phyloP scores from a whole-genome alignment of 306 rosid genomes.

The Oxytropis ochrocephala region DNA sequence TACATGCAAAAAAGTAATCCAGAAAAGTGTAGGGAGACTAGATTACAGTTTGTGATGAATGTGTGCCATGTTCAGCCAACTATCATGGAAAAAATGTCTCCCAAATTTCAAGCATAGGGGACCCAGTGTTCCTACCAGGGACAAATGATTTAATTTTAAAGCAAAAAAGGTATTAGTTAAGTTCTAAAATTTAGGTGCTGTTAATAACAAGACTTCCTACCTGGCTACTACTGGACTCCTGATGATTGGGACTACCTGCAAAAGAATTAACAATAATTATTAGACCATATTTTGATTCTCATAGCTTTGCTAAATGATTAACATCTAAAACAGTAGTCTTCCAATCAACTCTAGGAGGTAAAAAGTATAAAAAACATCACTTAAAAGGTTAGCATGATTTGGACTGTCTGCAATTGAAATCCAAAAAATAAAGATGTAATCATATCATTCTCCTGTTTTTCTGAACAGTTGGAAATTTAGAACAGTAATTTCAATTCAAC shows the following conservation, averaged over 20 bases:
- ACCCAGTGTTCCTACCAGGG: constrained; percentile 7
- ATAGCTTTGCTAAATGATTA: background rate
- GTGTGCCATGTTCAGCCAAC: constrained; percentile 15
- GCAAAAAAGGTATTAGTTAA: constrained; percentile 8
- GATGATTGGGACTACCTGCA: constrained; percentile 48
- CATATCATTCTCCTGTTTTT: background rate
- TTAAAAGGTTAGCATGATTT: background rate
- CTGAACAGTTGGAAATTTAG: background rate
- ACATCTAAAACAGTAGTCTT: background rate
- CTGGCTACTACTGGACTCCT: constrained; percentile 51
- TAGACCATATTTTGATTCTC: background rate
- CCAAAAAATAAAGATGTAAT: background rate
- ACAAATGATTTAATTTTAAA: constrained; percentile 17
- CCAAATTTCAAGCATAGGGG: constrained; percentile 27
- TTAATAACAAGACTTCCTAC: constrained; percentile 41
- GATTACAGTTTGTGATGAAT: constrained; percentile 3
- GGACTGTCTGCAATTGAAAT: background rate
- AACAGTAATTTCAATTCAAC: background rate
- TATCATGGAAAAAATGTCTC: constrained; percentile 8
- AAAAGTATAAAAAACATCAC: background rate
- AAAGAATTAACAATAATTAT: constrained; percentile 8
- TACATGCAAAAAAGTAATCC: background rate
- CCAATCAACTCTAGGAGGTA: background rate
- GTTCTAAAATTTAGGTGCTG: background rate
- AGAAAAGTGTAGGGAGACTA: background rate